A percentile compares a stretch with the other conserved stretches of the same genome.
These are phyloP conservation scores for Stenocarpella maydis DNA, from an alignment of 2,329 filamentous ascomycete species.

Conservation along the genomic window DNA sequence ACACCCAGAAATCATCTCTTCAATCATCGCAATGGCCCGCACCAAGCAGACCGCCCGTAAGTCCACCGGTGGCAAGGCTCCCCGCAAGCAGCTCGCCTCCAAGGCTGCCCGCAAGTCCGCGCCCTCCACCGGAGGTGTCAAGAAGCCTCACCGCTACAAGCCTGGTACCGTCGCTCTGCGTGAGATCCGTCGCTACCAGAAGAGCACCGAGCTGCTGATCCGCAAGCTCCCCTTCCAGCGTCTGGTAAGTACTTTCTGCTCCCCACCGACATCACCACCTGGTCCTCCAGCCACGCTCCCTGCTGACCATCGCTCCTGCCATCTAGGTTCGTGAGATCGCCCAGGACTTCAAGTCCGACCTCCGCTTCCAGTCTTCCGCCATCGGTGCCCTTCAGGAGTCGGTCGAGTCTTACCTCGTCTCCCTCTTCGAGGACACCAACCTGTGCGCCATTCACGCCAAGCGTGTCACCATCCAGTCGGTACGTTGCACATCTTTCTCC, in stretches of 20 bases:
- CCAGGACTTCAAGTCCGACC: slow-evolving; percentile 93
- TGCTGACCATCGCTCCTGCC: slow-evolving; percentile 37
- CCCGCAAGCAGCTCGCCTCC: slow-evolving; percentile 97
- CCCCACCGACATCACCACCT: neutral
- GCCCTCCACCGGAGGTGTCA: slow-evolving; percentile 95
- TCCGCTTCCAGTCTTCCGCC: slow-evolving; percentile 97
- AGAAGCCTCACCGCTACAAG: slow-evolving; percentile 93
- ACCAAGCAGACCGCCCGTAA: slow-evolving; percentile 77
- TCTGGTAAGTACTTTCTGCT: slow-evolving; percentile 65
- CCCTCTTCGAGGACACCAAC: slow-evolving; percentile 98
- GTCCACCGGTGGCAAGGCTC: slow-evolving; percentile 81
- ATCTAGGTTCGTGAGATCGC: slow-evolving; percentile 86
- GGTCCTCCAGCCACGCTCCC: neutral
- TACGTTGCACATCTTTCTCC: slow-evolving; percentile 43
- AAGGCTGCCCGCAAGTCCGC: slow-evolving; percentile 99
- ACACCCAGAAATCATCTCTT: slow-evolving; percentile 39
- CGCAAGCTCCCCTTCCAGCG: slow-evolving; percentile 98
- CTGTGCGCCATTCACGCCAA: slow-evolving; percentile 98
- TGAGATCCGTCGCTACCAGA: slow-evolving; percentile 99
- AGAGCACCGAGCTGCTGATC: slow-evolving; percentile 94
- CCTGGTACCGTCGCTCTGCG: slow-evolving; percentile 95
- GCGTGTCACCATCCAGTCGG: slow-evolving; percentile 94
- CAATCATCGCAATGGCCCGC: slow-evolving; percentile 62
- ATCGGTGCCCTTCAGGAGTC: slow-evolving; percentile 98
- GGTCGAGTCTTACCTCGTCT: slow-evolving; percentile 98